phyloP scores from a whole-genome alignment of 75 land plant species.

The Selaginella moellendorffii region DNA sequence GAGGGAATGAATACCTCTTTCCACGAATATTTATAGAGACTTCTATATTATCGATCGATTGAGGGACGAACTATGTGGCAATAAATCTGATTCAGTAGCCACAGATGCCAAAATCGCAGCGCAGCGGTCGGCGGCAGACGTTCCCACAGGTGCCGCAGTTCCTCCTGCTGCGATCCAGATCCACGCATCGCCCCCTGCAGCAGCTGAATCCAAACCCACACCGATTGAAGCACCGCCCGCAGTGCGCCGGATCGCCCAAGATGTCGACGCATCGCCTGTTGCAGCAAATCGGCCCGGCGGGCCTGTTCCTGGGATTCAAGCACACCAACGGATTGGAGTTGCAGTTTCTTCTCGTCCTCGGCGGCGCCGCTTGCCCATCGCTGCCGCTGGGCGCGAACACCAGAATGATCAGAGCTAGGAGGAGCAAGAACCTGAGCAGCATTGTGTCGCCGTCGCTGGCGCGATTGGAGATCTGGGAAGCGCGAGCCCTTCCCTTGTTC shows the following conservation, averaged over 20 bases:
- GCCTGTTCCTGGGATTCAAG: background rate
- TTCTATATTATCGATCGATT: background rate
- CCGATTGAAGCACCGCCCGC: background rate
- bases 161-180: background rate
- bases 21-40: too few relatives aligned
- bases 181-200: conserved; percentile 4
- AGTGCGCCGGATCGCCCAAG: background rate
- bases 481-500: background rate
- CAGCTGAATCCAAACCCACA: background rate
- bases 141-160: background rate
- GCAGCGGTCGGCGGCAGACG: background rate
- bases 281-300: background rate
- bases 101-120: conserved; percentile 3
- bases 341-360: background rate
- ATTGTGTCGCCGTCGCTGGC: too few relatives aligned
- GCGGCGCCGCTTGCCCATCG: background rate
- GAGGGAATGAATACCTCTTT: too few relatives aligned
- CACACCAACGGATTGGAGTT: background rate
- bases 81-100: background rate
- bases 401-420: background rate
- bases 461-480: background rate
- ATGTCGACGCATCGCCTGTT: background rate
- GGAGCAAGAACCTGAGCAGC: background rate
- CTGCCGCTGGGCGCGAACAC: background rate
- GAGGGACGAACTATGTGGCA: background rate